These are phyloP conservation scores for Ensete glaucum DNA, from an alignment of 176 grass and related monocot genomes.

Conservation along the genomic window DNA sequence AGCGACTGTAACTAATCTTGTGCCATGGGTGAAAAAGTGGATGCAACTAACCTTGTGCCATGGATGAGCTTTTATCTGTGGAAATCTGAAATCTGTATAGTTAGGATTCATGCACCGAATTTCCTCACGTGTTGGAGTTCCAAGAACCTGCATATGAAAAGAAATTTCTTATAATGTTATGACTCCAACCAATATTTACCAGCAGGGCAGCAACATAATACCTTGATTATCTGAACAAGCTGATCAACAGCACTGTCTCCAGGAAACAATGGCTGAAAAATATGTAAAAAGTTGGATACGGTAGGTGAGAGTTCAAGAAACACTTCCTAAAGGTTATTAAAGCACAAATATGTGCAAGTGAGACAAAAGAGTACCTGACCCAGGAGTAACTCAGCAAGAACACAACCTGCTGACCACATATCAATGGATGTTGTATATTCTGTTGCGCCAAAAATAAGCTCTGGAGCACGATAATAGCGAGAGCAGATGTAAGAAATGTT, in stretches of 20 bases:
- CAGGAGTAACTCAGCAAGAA: constrained; percentile 90
- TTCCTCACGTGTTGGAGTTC: constrained; percentile 68
- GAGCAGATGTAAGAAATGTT: constrained; percentile 99
- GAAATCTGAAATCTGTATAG: constrained; percentile 63
- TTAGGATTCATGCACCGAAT: constrained; percentile 68
- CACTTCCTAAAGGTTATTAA: neutral
- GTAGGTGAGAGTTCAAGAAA: neutral
- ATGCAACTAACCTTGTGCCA: constrained; percentile 50
- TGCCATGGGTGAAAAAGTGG: neutral
- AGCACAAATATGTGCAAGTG: neutral
- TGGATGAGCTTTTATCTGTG: constrained; percentile 69
- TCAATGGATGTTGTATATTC: constrained; percentile 95
- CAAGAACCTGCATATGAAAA: constrained; percentile 42
- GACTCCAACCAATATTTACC: neutral
- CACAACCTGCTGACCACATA: constrained; percentile 98
- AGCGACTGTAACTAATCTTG: too few relatives aligned
- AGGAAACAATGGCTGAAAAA: constrained; percentile 55
- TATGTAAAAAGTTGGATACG: constrained; percentile 5
- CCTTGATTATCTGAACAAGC: constrained; percentile 75
- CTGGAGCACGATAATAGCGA: constrained; percentile 93
- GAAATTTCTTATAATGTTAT: neutral
- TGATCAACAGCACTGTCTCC: constrained; percentile 78
- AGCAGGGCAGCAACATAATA: constrained; percentile 5
- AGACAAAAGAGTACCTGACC: constrained; percentile 45
- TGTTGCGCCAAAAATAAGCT: constrained; percentile 94